Conservation (phyloP, 352 stramenopile species). For the Globisporangium recalcitrans region DNA sequence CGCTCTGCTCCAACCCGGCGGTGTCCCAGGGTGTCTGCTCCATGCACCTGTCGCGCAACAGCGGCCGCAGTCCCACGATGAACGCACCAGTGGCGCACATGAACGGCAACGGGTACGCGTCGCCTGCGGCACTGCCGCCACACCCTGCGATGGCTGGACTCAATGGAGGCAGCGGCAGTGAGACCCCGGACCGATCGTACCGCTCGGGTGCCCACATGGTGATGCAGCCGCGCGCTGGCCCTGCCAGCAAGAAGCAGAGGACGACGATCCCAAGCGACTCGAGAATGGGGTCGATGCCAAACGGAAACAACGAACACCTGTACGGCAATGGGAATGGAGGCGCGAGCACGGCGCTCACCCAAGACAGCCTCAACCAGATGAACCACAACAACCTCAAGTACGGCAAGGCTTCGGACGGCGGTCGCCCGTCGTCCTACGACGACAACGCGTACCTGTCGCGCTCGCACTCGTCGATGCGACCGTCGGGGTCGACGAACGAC, state of each 20-base stretch:
- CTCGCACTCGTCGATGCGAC: constrained; percentile 28
- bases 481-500: constrained; percentile 43
- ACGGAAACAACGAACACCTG: neutral
- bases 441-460: constrained; percentile 54
- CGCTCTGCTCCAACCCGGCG: constrained; percentile 70
- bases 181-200: constrained; percentile 48
- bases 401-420: constrained; percentile 18
- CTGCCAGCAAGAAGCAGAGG: constrained; percentile 58
- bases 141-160: constrained; percentile 8
- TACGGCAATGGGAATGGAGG: neutral
- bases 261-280: constrained; percentile 12
- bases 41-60: constrained; percentile 59
- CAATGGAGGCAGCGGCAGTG: constrained; percentile 27
- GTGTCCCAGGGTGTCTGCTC: constrained; percentile 71
- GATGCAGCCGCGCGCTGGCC: constrained; percentile 45
- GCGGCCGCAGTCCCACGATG: constrained; percentile 1
- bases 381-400: constrained; percentile 48
- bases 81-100: constrained; percentile 10
- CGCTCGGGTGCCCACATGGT: constrained; percentile 39
- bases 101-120: constrained; percentile 22
- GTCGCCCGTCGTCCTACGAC: constrained; percentile 42
- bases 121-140: constrained; percentile 1
- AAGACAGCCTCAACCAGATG: constrained; percentile 61
- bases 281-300: neutral
- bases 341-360: constrained; percentile 26